Conservation (phyloP, 2,329 filamentous ascomycete species). For the Aureobasidium sp. region DNA sequence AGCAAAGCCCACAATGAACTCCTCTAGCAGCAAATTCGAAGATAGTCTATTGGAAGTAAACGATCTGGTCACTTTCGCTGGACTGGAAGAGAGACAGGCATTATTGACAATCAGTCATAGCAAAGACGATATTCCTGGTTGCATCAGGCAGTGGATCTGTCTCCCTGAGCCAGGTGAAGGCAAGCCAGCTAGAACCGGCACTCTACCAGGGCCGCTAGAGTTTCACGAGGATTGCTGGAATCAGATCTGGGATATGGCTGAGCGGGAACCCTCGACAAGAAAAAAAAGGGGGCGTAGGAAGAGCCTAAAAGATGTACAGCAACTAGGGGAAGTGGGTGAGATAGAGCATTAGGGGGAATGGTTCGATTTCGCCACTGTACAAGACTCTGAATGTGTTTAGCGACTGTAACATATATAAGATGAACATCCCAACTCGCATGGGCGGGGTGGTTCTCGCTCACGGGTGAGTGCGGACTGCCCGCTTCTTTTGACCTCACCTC, state of each 20-base stretch:
- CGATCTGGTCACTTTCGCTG: constrained; percentile 48
- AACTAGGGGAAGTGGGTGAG: neutral
- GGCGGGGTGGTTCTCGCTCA: neutral
- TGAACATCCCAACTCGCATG: neutral
- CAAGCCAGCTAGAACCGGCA: constrained; percentile 55
- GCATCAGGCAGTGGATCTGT: constrained; percentile 77
- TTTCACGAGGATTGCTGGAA: constrained; percentile 54
- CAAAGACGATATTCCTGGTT: constrained; percentile 80
- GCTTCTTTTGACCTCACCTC: constrained; percentile 1
- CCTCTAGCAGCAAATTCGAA: neutral
- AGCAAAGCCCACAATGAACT: neutral
- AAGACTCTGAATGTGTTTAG: neutral
- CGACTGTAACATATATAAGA: neutral
- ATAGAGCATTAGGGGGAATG: too few species aligned
- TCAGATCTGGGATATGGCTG: constrained; percentile 51
- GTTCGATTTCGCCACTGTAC: neutral
- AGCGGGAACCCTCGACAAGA: too few species aligned
- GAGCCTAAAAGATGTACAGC: too few species aligned
- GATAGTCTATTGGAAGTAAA: constrained; percentile 31
- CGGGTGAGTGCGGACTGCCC: neutral
- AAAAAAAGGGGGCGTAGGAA: too few species aligned
- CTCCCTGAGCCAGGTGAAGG: constrained; percentile 68
- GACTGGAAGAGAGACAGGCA: constrained; percentile 65
- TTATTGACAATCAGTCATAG: constrained; percentile 89
- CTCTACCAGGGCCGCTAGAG: constrained; percentile 55